phyloP scores from a whole-genome alignment of 345 rosid species.

The Corymbia maculata region DNA sequence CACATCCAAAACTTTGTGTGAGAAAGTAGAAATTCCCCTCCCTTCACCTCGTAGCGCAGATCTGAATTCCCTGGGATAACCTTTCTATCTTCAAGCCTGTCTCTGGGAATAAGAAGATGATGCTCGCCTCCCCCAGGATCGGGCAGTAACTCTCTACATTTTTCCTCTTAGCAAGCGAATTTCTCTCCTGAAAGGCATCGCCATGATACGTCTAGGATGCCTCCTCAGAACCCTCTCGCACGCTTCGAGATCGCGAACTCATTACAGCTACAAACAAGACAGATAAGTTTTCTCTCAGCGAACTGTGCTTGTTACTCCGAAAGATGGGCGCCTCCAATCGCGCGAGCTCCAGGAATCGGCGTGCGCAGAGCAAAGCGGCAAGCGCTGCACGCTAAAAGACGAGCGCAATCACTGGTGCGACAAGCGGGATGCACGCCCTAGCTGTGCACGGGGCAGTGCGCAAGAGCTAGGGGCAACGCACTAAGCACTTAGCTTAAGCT shows the following conservation, averaged over 20 bases:
- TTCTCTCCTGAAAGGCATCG: not conserved
- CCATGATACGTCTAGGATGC: not conserved
- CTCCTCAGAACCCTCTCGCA: not conserved
- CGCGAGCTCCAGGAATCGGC: not conserved
- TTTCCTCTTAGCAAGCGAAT: not conserved
- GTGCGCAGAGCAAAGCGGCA: not conserved
- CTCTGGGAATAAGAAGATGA: not conserved
- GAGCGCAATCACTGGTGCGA: not conserved
- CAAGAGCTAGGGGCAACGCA: not conserved
- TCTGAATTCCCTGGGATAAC: not conserved
- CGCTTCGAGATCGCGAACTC: not conserved
- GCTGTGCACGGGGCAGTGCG: not conserved
- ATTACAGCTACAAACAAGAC: not conserved
- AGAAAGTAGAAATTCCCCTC: not conserved
- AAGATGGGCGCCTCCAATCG: not conserved
- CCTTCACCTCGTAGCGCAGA: not conserved
- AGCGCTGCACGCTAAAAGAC: not conserved
- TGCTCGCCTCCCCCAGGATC: not conserved
- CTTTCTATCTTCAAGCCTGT: not conserved
- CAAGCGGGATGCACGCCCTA: not conserved
- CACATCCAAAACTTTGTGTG: not conserved
- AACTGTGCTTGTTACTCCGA: too few relatives aligned
- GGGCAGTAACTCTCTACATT: not conserved
- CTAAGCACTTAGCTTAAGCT: not conserved
- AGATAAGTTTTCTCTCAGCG: not conserved